Percentiles rank a stretch among this genome's conserved stretches.
Conservation (phyloP, 176 grass and related monocot genomes). For the Lolium multiflorum region DNA sequence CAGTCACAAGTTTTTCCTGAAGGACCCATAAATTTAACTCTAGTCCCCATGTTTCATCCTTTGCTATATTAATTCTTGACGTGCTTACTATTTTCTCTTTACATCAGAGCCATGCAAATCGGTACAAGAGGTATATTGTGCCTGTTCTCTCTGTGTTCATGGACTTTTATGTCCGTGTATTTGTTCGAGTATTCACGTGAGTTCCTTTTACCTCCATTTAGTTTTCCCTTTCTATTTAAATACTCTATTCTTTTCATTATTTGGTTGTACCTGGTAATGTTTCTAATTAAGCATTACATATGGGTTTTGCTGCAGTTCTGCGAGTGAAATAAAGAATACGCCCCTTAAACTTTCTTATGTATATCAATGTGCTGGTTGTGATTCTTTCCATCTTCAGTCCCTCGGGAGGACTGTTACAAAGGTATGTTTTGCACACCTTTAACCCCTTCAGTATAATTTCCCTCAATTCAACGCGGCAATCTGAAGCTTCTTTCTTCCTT, state of each 20-base stretch:
- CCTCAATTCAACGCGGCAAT: neutral
- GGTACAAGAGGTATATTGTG: slow-evolving; percentile 95
- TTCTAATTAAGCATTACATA: slow-evolving; percentile 31
- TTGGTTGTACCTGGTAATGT: slow-evolving; percentile 32
- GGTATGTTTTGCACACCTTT: slow-evolving; percentile 49
- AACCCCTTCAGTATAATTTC: neutral
- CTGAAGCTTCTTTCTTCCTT: slow-evolving; percentile 46
- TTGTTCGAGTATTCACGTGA: slow-evolving; percentile 97
- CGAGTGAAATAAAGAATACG: slow-evolving; percentile 90
- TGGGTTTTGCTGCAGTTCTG: slow-evolving; percentile 69
- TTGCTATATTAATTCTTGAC: slow-evolving; percentile 13
- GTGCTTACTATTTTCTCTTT: slow-evolving; percentile 45
- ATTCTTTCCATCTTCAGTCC: slow-evolving; percentile 94
- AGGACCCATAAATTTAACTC: neutral
- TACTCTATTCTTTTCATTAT: neutral
- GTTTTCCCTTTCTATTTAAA: slow-evolving; percentile 6
- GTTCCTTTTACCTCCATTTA: slow-evolving; percentile 13
- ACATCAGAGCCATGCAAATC: slow-evolving; percentile 91
- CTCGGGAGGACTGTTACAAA: slow-evolving; percentile 80
- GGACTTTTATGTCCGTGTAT: slow-evolving; percentile 99
- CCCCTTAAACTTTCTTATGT: slow-evolving; percentile 98
- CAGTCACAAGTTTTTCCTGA: slow-evolving; percentile 15
- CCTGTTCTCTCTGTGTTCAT: slow-evolving; percentile 91
- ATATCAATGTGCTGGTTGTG: slow-evolving; percentile 95
- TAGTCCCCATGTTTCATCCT: slow-evolving; percentile 24